These are phyloP conservation scores for Pyrrhoderma lamaoense DNA, from an alignment of 1,284 basidiomycete genomes.

Conservation along the genomic window DNA sequence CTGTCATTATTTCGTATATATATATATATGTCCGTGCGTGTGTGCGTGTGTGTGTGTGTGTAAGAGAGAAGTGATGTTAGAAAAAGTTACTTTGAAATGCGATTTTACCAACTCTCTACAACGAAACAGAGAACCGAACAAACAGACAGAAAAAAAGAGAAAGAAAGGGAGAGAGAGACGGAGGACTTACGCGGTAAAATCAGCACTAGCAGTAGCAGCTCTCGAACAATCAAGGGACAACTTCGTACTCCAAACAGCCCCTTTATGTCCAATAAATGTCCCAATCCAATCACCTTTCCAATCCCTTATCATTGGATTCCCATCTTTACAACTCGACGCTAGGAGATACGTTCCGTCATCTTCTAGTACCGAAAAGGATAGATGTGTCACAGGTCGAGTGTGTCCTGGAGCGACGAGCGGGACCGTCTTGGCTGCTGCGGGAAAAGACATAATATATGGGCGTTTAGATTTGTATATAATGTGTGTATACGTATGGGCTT, in stretches of 20 bases:
- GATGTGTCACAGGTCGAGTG: slow-evolving; percentile 86
- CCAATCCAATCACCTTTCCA: slow-evolving; percentile 99
- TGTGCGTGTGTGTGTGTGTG: no score
- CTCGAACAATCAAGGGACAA: slow-evolving; percentile 80
- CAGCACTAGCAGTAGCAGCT: slow-evolving; percentile 91
- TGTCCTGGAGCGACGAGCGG: slow-evolving; percentile 76
- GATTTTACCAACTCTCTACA: no score
- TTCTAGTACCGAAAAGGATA: slow-evolving; percentile 82
- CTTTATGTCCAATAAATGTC: slow-evolving; percentile 97
- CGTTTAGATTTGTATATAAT: no score
- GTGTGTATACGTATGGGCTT: no score
- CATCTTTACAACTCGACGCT: slow-evolving; percentile 94
- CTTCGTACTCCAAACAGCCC: slow-evolving; percentile 96
- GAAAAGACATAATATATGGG: no score
- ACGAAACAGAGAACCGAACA: neutral
- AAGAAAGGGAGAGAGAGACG: slow-evolving; percentile 13
- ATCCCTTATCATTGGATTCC: slow-evolving; percentile 91
- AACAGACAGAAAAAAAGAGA: slow-evolving; percentile 3
- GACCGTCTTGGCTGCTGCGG: slow-evolving; percentile 47
- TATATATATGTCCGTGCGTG: no score
- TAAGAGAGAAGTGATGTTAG: no score
- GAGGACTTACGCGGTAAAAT: slow-evolving; percentile 86
- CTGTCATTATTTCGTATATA: no score
- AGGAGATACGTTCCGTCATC: slow-evolving; percentile 82
- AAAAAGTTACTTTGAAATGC: no score